Percentiles rank a stretch among this genome's conserved stretches.
Evolutionary conservation across 2,329 filamentous ascomycete genomes (phyloP).

Genomic region (Calonectria pteridis): DNA sequence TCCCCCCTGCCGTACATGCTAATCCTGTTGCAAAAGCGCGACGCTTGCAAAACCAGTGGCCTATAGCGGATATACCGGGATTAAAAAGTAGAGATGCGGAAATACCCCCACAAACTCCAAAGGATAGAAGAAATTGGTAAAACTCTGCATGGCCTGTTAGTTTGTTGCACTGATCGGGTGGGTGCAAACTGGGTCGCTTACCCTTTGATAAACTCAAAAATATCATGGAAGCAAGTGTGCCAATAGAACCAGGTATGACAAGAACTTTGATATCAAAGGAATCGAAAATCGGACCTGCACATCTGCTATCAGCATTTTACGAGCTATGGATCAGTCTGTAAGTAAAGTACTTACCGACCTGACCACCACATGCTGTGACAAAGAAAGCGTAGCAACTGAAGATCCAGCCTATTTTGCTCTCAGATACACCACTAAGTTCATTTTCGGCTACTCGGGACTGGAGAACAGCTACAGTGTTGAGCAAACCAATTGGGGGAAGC

Average conservation of each 20-base stretch:
- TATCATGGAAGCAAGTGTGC: slow-evolving; percentile 67
- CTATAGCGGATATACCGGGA: slow-evolving; percentile 73
- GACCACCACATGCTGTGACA: slow-evolving; percentile 25
- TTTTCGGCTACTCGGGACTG: slow-evolving; percentile 68
- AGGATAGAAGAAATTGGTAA: slow-evolving; percentile 79
- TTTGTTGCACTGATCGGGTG: not conserved
- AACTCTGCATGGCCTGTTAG: slow-evolving; percentile 56
- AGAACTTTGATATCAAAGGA: slow-evolving; percentile 72
- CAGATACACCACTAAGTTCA: not conserved
- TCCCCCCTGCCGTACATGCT: slow-evolving; percentile 73
- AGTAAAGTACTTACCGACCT: not conserved
- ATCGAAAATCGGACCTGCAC: slow-evolving; percentile 72
- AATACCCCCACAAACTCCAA: slow-evolving; percentile 74
- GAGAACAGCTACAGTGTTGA: slow-evolving; percentile 76
- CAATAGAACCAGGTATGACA: slow-evolving; percentile 68
- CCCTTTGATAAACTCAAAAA: slow-evolving; percentile 69
- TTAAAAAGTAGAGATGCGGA: slow-evolving; percentile 78
- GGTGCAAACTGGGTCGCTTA: slow-evolving; percentile 28
- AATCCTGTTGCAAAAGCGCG: slow-evolving; percentile 78
- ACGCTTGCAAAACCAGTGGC: slow-evolving; percentile 71
- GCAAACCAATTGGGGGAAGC: slow-evolving; percentile 72
- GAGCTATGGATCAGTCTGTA: accelerated
- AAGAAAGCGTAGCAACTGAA: slow-evolving; percentile 29
- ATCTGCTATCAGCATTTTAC: too few relatives aligned
- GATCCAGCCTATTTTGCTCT: slow-evolving; percentile 25